Conservation (phyloP, 1,284 basidiomycete genomes). For the Sporisorium graminicola region DNA sequence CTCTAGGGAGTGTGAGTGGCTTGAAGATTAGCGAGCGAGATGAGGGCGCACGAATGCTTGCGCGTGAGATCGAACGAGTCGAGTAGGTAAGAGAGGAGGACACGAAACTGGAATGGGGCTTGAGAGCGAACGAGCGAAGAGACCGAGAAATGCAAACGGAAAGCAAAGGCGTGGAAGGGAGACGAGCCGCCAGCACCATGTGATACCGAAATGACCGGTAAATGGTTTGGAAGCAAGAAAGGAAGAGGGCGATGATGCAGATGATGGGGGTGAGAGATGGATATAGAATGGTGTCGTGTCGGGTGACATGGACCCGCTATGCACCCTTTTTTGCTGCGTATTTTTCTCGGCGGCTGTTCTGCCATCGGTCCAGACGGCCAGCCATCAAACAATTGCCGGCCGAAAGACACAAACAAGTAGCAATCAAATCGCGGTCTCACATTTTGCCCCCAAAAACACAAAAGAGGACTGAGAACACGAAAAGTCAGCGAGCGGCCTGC, state of each 20-base stretch:
- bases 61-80: neutral
- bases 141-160: conserved; percentile 18
- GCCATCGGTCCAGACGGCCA: neutral
- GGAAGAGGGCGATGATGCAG: conserved; percentile 10
- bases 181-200: conserved; percentile 30
- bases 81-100: conserved; percentile 7
- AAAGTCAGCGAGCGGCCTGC: neutral
- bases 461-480: neutral
- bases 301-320: conserved; percentile 34
- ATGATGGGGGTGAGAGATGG: neutral
- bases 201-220: conserved; percentile 17
- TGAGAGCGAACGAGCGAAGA: conserved; percentile 39
- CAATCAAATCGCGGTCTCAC: neutral
- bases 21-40: neutral
- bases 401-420: neutral
- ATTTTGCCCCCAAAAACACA: neutral
- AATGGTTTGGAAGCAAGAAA: conserved; percentile 7
- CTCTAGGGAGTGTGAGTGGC: neutral
- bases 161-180: neutral
- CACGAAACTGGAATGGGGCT: conserved; percentile 17
- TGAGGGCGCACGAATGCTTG: neutral
- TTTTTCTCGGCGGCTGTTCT: neutral
- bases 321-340: neutral
- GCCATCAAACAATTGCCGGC: neutral
- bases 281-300: conserved; percentile 7